phyloP scores from a whole-genome alignment of 2,329 filamentous ascomycete genomes.

The Diaporthe australafricana region DNA sequence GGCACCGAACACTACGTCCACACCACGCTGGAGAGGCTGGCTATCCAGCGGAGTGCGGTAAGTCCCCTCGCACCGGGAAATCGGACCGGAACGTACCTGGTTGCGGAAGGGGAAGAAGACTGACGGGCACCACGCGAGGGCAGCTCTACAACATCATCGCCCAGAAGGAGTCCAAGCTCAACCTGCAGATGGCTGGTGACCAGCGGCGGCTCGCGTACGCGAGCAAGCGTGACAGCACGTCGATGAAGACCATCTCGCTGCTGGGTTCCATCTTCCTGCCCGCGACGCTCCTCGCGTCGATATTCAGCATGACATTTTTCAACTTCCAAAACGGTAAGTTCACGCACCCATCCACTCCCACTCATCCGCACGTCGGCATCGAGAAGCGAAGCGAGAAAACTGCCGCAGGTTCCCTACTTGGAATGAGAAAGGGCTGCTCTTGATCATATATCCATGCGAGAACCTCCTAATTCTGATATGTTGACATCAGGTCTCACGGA shows the following conservation, averaged over 20 bases:
- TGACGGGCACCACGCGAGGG: neutral
- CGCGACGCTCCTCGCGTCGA: conserved; percentile 70
- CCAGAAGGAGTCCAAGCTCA: conserved; percentile 73
- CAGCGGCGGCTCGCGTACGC: conserved; percentile 70
- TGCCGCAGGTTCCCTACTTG: too few relatives aligned
- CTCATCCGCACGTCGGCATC: neutral
- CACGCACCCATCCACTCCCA: conserved; percentile 5
- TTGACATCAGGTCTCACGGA: conserved; percentile 3
- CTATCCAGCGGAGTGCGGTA: conserved; percentile 72
- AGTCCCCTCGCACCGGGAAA: conserved; percentile 42
- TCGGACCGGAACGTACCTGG: conserved; percentile 5
- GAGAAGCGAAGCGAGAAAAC: conserved; percentile 22
- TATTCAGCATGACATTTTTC: conserved; percentile 77
- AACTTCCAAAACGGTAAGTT: conserved; percentile 64
- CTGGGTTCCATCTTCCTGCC: conserved; percentile 73
- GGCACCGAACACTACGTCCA: conserved; percentile 73
- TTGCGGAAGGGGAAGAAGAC: conserved; percentile 17
- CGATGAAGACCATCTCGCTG: conserved; percentile 74
- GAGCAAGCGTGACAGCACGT: conserved; percentile 70
- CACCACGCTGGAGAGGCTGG: conserved; percentile 69
- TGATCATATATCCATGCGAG: too few relatives aligned
- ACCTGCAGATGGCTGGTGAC: conserved; percentile 71
- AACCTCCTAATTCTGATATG: neutral
- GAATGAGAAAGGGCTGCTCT: too few relatives aligned
- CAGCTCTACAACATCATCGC: conserved; percentile 76